phyloP scores from a whole-genome alignment of 2,329 filamentous ascomycete genomes.

The Ampelomyces quisqualis region DNA sequence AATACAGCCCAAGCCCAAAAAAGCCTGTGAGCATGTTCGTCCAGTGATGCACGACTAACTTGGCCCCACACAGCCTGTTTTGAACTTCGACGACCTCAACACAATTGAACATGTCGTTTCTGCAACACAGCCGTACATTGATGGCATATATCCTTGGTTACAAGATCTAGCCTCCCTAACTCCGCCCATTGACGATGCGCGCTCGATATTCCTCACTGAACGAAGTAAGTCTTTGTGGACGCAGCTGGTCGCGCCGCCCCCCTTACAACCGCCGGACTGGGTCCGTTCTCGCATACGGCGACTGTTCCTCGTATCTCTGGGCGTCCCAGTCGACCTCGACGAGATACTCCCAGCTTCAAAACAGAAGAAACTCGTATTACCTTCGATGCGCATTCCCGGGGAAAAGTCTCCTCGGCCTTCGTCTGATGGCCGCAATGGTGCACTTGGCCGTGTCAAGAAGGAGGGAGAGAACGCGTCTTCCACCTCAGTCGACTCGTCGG shows the following conservation, averaged over 20 bases:
- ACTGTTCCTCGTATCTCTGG: conserved; percentile 91
- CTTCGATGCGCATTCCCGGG: conserved; percentile 62
- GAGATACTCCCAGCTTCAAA: conserved; percentile 96
- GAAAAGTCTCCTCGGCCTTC: conserved; percentile 43
- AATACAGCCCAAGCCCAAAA: conserved; percentile 38
- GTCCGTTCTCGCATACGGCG: conserved; percentile 92
- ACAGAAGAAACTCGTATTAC: conserved; percentile 94
- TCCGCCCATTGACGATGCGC: conserved; percentile 25
- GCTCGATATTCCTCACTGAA: conserved; percentile 66
- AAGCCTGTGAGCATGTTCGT: conserved; percentile 31
- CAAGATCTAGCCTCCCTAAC: conserved; percentile 49
- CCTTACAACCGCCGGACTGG: conserved; percentile 95
- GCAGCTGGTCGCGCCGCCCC: conserved; percentile 90
- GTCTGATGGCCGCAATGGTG: conserved; percentile 43
- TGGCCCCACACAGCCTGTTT: conserved; percentile 57
- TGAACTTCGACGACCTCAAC: conserved; percentile 65
- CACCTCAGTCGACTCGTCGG: conserved; percentile 43
- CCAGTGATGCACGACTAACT: conserved; percentile 37
- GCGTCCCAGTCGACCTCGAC: conserved; percentile 93
- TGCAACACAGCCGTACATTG: conserved; percentile 66
- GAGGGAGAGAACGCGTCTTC: conserved; percentile 38
- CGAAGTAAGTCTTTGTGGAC: conserved; percentile 92
- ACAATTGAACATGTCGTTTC: conserved; percentile 59
- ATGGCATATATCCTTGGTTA: conserved; percentile 56
- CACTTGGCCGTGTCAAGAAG: conserved; percentile 42